Evolutionary conservation across 2,329 filamentous ascomycete species (phyloP).

Genomic region (Sclerotinia nivalis): DNA sequence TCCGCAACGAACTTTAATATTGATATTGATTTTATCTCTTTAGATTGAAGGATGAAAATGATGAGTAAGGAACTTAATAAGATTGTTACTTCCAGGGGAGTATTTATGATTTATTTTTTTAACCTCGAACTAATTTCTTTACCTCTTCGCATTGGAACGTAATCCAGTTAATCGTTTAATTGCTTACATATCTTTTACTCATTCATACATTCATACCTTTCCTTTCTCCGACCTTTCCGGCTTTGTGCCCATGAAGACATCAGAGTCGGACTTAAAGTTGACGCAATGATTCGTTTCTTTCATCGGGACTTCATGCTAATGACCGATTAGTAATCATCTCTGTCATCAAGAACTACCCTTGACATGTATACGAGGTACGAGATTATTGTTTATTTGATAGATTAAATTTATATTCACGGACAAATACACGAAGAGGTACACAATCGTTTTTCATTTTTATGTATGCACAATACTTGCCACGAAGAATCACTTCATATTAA

Average conservation of each 20-base stretch:
- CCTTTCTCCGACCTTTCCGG: conserved; percentile 19
- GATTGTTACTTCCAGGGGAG: not conserved
- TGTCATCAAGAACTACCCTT: not conserved
- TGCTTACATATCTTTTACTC: conserved; percentile 16
- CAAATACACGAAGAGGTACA: not conserved
- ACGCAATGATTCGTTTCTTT: conserved; percentile 8
- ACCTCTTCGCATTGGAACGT: conserved; percentile 2
- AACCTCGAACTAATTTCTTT: not conserved
- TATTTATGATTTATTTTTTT: not conserved
- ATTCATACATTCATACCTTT: not conserved
- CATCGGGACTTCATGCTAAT: not conserved
- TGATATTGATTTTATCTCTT: not conserved
- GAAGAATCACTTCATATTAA: not conserved
- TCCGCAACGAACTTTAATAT: too few species aligned
- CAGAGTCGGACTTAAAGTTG: not conserved
- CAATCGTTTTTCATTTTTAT: not conserved
- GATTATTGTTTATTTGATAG: too few species aligned
- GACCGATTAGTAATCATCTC: conserved; percentile 1
- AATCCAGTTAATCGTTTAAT: not conserved
- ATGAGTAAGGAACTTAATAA: conserved; percentile 18
- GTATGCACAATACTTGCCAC: not conserved
- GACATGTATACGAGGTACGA: too few species aligned
- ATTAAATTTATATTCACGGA: not conserved
- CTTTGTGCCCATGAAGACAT: not conserved
- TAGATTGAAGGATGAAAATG: not conserved